phyloP scores from a whole-genome alignment of 257 asterid species.

The Ilex aquifolium region DNA sequence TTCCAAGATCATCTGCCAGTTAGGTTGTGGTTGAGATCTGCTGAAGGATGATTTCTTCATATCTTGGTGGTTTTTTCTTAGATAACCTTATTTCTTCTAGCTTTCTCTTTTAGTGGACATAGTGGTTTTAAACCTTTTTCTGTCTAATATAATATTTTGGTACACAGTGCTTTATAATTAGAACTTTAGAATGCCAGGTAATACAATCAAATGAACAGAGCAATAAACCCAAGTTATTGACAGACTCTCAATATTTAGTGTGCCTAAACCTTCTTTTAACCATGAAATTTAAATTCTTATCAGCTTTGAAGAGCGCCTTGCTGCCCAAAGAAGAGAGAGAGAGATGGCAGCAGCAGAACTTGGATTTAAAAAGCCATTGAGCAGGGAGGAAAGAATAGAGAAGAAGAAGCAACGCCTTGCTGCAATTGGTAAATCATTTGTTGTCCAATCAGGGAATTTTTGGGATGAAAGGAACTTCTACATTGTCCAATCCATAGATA shows the following conservation, averaged over 20 bases:
- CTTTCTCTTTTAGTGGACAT: background rate
- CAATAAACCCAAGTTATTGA: background rate
- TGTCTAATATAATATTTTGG: too few species aligned
- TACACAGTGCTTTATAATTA: background rate
- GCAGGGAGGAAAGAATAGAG: conserved; percentile 62
- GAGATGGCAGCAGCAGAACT: conserved; percentile 65
- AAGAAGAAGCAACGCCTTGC: conserved; percentile 89
- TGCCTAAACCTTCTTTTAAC: background rate
- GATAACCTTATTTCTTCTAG: background rate
- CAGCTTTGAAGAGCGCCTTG: conserved; percentile 92
- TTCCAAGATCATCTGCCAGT: too few species aligned
- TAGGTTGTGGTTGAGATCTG: too few species aligned
- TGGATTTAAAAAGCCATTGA: conserved; percentile 79
- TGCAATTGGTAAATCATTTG: conserved; percentile 66
- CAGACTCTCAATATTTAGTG: background rate
- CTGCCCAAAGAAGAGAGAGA: conserved; percentile 72
- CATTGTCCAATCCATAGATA: too few species aligned
- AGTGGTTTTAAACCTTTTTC: background rate
- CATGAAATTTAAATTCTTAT: conserved; percentile 9
- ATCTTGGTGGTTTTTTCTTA: too few species aligned
- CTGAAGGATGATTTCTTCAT: too few species aligned
- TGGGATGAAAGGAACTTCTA: too few species aligned
- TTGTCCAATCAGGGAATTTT: background rate
- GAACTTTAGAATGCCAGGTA: background rate
- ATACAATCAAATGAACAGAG: background rate